Percentiles rank a stretch among this genome's conserved stretches.
phyloP scores from a whole-genome alignment of 257 asterid species.

The Solanum lycopersicoides region DNA sequence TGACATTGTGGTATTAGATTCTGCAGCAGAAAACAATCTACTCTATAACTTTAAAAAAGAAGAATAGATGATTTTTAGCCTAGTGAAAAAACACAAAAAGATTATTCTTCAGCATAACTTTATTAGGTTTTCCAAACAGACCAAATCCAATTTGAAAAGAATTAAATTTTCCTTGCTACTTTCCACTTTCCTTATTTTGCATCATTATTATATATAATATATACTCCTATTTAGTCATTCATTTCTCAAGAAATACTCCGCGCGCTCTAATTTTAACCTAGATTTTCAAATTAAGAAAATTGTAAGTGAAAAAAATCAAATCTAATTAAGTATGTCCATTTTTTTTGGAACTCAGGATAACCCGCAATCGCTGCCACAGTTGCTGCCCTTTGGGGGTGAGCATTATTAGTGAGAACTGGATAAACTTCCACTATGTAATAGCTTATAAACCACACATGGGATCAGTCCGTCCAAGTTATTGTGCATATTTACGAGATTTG shows the following conservation, averaged over 20 bases:
- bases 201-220: neutral
- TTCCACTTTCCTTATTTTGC: neutral
- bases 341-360: no score
- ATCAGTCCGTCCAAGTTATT: neutral
- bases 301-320: neutral
- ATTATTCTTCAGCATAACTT: neutral
- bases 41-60: neutral
- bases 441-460: neutral
- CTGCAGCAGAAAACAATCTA: constrained; percentile 13
- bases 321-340: neutral
- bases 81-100: neutral
- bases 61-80: neutral
- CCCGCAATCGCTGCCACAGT: neutral
- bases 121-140: neutral
- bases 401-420: neutral
- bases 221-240: neutral
- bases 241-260: neutral
- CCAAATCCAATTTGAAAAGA: neutral
- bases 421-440: neutral
- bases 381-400: no score
- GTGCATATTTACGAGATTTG: neutral
- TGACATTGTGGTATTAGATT: constrained; percentile 27
- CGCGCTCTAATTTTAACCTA: neutral
- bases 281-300: neutral
- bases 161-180: neutral